These are phyloP conservation scores for Tuber melanosporum DNA, from an alignment of 495 filamentous ascomycete species.

Conservation along the genomic window DNA sequence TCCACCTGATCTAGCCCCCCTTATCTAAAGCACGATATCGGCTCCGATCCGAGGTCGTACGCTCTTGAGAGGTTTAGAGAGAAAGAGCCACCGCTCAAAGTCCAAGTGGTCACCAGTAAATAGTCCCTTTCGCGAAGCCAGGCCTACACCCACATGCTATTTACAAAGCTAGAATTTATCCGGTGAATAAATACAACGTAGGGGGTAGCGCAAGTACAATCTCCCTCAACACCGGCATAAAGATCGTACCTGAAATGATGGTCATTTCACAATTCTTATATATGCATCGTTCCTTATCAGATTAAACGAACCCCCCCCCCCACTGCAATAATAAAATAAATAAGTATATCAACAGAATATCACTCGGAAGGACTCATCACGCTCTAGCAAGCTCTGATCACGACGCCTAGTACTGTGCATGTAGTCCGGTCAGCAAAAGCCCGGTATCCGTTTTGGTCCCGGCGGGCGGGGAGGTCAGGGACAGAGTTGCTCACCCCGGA, in stretches of 20 bases:
- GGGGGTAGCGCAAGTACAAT: neutral
- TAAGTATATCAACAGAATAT: neutral
- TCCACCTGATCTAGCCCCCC: neutral
- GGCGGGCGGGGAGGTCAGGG: conserved; percentile 49
- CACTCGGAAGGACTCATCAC: neutral
- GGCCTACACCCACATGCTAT: too few species aligned
- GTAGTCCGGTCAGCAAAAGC: conserved; percentile 48
- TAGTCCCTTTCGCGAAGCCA: too few species aligned
- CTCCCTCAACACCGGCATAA: neutral
- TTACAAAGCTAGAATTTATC: too few species aligned
- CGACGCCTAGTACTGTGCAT: conserved; percentile 57
- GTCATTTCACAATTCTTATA: neutral
- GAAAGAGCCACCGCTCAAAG: too few species aligned
- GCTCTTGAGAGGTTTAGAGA: neutral
- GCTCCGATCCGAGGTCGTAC: neutral
- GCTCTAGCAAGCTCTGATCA: conserved; percentile 47
- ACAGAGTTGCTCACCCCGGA: conserved; percentile 50
- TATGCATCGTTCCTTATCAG: neutral
- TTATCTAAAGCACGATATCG: neutral
- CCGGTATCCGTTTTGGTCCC: conserved; percentile 53
- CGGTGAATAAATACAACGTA: neutral
- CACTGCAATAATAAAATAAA: neutral
- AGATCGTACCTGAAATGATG: neutral
- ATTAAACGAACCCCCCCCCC: too few species aligned
- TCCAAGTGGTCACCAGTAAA: too few species aligned